Base-by-base conservation (phyloP, 208 protist species). In the Crithidia fasciculata region DNA sequence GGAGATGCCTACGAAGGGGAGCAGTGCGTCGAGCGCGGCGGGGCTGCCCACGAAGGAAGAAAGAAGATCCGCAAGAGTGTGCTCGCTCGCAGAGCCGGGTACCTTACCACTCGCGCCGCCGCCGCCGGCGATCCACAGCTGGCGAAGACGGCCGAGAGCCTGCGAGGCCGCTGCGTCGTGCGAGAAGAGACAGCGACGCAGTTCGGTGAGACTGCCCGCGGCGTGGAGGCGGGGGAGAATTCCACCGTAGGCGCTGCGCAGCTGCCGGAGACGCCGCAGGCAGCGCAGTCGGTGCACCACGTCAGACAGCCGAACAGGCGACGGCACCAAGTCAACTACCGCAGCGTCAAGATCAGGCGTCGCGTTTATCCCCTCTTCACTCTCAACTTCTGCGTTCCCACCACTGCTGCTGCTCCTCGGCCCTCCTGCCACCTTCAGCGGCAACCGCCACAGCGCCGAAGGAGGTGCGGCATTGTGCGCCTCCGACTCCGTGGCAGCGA, bases 221-320 rank as follows among this genome's bases (percentile, higher is more conserved):
- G 43, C 60, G 43, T 79, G 81, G 50, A 95, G 57, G 7, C 41
- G 47, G 7, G 88, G 83, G 4, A 89, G 59, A 2, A 88, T 44
- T 18, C 49, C 19, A 4, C 40, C 13, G 73, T 89, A 88, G 36
- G 62, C 56, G 41, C 74, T 44, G 15, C 81, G 75, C 39, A 93
- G 75, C 67, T 90, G 76, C 16, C 63, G 62, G n/a, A 96, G 72
- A 53, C 91, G 86, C 12, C 60, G 64, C 40, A 93, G 37, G 16
- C 63, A 61, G 28, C 28, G 18, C 28, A 88, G 74, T 16, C 90
- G 88, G 0, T 67, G 61, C 15, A 69, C 66, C 61, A 95, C 74
- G 12, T 68, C 74, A 15, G 28, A 55, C 8, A 85, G 76, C 8
- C 64, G 78, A 10, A 81, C 74, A 10, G 79, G 83, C 12, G 75